Evolutionary conservation across 148 eudicot species (phyloP), one percentile per base, ranked within the genome.

Genomic region (Salicornia ramosissima): DNA sequence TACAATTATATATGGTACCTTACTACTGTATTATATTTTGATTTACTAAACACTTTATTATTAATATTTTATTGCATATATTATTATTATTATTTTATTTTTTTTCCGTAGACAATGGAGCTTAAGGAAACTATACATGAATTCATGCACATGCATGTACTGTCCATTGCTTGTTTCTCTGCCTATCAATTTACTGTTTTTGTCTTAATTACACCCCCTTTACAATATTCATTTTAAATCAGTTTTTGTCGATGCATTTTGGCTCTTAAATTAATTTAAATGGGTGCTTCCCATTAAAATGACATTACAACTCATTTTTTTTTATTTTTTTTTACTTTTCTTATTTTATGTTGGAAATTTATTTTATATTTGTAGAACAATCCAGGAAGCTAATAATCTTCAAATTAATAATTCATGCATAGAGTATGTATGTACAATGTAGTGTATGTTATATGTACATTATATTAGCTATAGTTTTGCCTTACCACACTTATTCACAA

Each of bases 341-440:
- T 33, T 30, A n/a, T n/a, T n/a, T 45, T 57, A 0, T 58, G 55
- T 43, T 43, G 53, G 26, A 26, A 31, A 42, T 49, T 16, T n/a
- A n/a, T n/a, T n/a, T n/a, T n/a, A 36, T 36, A 36, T 36, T 43
- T 31, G 22, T 30, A 59, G 80, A 68, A 78, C 49, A 51, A 62
- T 64, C 77, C 73, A 72, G 60, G 80, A 77, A 77, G 74, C 54
- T 16, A 43, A 14, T 68, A 49, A 68, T 68, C 61, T 22, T 57
- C 26, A 46, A 28, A n/a, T 12, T 9, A 55, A 63, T 78, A 24
- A 78, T 78, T 73, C 52, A 51, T 68, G 73, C 33, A 16, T 21
- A 53, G 69, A 72, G 72, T 74, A 67, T 30, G 65, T 49, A 36
- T 72, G 8, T 10, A 36, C 1, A 16, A 18, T 49, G 61, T 25